A percentile compares a stretch with the other conserved stretches of the same genome.
These are phyloP conservation scores for Puccinellia tenuiflora DNA, from an alignment of 176 grass and related monocot genomes.

Conservation along the genomic window DNA sequence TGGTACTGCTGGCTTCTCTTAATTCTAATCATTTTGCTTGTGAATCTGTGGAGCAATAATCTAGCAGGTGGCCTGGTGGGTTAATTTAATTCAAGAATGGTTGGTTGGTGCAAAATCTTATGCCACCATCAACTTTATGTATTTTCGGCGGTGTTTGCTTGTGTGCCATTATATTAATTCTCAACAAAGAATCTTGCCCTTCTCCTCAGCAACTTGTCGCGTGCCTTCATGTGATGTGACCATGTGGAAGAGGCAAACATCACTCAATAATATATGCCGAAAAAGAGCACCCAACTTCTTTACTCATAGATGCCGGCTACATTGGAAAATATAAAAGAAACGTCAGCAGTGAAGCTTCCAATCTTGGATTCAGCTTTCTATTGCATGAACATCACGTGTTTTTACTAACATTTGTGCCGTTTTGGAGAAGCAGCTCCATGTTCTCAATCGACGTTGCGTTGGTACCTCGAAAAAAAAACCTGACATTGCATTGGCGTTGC, in stretches of 20 bases:
- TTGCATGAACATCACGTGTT: not conserved
- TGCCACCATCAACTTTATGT: not conserved
- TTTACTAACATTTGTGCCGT: not conserved
- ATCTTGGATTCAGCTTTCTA: not conserved
- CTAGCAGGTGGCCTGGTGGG: not conserved
- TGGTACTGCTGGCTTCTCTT: not conserved
- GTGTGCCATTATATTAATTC: not conserved
- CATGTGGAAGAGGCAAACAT: not conserved
- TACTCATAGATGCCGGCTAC: not conserved
- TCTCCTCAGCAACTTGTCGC: not conserved
- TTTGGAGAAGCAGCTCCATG: not conserved
- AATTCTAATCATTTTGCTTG: not conserved
- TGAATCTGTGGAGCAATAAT: not conserved
- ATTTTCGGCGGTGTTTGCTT: not conserved
- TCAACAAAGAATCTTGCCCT: not conserved
- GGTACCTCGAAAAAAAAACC: no score
- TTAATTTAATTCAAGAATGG: not conserved
- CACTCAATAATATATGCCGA: not conserved
- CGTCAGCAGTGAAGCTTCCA: not conserved
- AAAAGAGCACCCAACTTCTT: not conserved
- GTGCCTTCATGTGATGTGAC: not conserved
- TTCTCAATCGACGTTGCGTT: not conserved
- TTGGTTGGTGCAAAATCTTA: not conserved
- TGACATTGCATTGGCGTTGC: not conserved
- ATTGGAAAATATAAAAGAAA: not conserved